These are phyloP conservation scores for Sporothrix inflata DNA, from an alignment of 2,329 filamentous ascomycete genomes.

Conservation along the genomic window DNA sequence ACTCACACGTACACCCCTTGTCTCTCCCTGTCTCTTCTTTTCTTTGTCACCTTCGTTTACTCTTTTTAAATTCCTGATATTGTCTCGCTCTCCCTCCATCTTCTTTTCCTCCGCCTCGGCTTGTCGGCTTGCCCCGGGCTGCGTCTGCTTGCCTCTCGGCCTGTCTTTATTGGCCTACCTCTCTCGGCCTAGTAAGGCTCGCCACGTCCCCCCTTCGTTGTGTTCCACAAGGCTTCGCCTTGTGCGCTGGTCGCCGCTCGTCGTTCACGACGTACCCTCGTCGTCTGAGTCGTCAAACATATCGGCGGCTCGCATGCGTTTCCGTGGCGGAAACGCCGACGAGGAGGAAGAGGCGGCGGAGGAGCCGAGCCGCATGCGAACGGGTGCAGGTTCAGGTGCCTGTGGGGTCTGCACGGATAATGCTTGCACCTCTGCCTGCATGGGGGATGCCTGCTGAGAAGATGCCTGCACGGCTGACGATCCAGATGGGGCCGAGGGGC, in stretches of 20 bases:
- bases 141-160: background rate
- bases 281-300: conserved; percentile 80
- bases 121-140: background rate
- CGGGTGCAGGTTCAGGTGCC: background rate
- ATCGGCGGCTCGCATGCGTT: conserved; percentile 75
- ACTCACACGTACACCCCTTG: background rate
- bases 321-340: conserved; percentile 46
- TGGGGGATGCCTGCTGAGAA: background rate
- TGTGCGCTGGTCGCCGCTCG: background rate
- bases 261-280: conserved; percentile 36
- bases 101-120: no score
- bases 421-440: background rate
- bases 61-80: background rate
- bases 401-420: background rate
- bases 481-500: background rate
- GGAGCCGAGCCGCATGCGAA: conserved; percentile 32
- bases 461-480: background rate
- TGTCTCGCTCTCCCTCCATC: background rate
- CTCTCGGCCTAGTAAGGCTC: conserved; percentile 5
- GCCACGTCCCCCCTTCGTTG: no score
- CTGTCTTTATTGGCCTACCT: background rate
- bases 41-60: background rate
- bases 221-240: background rate
- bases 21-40: background rate
- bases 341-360: background rate